Evolutionary conservation across 257 asterid genomes (phyloP).

Genomic region (Fraxinus anomala): DNA sequence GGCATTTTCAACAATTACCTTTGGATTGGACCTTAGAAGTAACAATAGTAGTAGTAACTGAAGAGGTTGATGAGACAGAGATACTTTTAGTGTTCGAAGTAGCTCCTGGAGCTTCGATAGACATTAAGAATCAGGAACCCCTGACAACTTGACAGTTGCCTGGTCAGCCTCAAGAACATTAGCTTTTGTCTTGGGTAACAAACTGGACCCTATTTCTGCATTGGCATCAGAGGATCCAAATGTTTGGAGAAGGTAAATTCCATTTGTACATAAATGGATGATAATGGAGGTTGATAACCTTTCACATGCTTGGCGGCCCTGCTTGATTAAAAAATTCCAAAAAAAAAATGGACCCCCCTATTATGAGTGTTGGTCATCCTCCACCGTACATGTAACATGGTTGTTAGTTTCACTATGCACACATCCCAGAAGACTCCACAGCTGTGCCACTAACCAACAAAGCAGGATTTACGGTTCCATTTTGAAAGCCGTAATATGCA

Average conservation of each 20-base stretch:
- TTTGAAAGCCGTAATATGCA: slow-evolving; percentile 65
- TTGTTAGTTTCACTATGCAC: slow-evolving; percentile 28
- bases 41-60: slow-evolving; percentile 39
- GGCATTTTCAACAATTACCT: slow-evolving; percentile 45
- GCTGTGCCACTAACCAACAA: slow-evolving; percentile 33
- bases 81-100: slow-evolving; percentile 30
- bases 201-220: slow-evolving; percentile 37
- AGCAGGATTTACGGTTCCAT: slow-evolving; percentile 43
- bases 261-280: too few relatives aligned
- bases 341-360: too few relatives aligned
- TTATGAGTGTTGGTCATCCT: too few relatives aligned
- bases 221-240: slow-evolving; percentile 31
- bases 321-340: too few relatives aligned
- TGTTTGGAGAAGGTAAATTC: not conserved
- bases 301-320: too few relatives aligned
- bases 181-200: slow-evolving; percentile 33
- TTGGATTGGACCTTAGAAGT: slow-evolving; percentile 63
- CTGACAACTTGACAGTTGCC: slow-evolving; percentile 25
- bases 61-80: slow-evolving; percentile 45
- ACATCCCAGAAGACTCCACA: slow-evolving; percentile 37
- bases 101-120: slow-evolving; percentile 36
- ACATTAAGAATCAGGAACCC: slow-evolving; percentile 36
- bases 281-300: too few relatives aligned
- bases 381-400: too few relatives aligned
- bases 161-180: slow-evolving; percentile 30